Percentiles rank a stretch among this genome's conserved stretches.
These are phyloP conservation scores for Leccinellum albellum DNA, from an alignment of 768 basidiomycete genomes.

Conservation along the genomic window DNA sequence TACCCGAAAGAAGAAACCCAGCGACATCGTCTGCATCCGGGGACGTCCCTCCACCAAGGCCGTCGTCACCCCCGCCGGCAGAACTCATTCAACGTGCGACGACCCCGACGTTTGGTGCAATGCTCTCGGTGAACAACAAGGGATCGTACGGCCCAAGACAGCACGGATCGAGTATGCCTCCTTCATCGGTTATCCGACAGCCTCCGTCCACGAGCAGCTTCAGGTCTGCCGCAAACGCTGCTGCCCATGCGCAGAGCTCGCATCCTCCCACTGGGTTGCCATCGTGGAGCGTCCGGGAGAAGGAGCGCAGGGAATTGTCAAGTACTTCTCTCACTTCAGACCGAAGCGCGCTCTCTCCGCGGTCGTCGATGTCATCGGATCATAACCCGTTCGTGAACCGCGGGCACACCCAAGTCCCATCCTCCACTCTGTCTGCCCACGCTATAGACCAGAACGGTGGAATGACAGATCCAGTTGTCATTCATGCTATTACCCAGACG, in stretches of 20 bases:
- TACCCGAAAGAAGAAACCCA: slow-evolving; percentile 62
- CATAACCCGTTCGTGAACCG: slow-evolving; percentile 49
- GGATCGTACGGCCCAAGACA: slow-evolving; percentile 48
- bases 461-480: slow-evolving; percentile 83
- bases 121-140: slow-evolving; percentile 53
- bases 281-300: slow-evolving; percentile 50
- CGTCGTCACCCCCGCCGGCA: slow-evolving; percentile 87
- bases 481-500: slow-evolving; percentile 97
- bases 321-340: slow-evolving; percentile 69
- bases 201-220: slow-evolving; percentile 80
- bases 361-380: slow-evolving; percentile 82
- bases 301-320: slow-evolving; percentile 57
- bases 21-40: slow-evolving; percentile 42
- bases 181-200: slow-evolving; percentile 63
- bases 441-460: slow-evolving; percentile 27
- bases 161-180: slow-evolving; percentile 75
- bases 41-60: slow-evolving; percentile 76
- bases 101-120: slow-evolving; percentile 72
- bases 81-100: slow-evolving; percentile 92
- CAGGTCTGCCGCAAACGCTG: slow-evolving; percentile 66
- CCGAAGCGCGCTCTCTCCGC: slow-evolving; percentile 63
- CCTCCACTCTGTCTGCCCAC: slow-evolving; percentile 43
- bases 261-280: slow-evolving; percentile 41
- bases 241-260: slow-evolving; percentile 46
- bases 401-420: slow-evolving; percentile 33